phyloP scores from a whole-genome alignment of 2,329 filamentous ascomycete species.

The Diplocarpon mali region DNA sequence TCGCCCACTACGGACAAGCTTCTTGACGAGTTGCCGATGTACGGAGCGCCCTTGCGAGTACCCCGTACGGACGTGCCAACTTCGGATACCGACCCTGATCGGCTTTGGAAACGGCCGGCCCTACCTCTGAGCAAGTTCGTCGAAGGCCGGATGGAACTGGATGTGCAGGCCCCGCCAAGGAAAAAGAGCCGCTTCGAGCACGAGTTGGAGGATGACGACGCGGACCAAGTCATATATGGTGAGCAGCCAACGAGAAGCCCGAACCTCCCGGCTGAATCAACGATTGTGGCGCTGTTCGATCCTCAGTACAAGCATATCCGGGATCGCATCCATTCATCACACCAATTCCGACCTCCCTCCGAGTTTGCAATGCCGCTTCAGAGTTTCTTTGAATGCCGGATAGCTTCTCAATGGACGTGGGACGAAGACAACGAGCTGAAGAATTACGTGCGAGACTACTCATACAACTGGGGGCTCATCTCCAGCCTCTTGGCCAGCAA shows the following conservation, averaged over 20 bases:
- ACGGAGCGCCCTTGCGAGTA: constrained; percentile 51
- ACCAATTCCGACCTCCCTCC: constrained; percentile 86
- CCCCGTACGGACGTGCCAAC: constrained; percentile 45
- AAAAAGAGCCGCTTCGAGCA: constrained; percentile 82
- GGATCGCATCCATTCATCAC: constrained; percentile 79
- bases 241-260: constrained; percentile 21
- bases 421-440: constrained; percentile 86
- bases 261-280: constrained; percentile 55
- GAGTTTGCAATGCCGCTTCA: constrained; percentile 86
- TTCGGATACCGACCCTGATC: constrained; percentile 54
- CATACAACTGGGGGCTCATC: constrained; percentile 96
- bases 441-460: constrained; percentile 76
- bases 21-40: constrained; percentile 71
- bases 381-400: constrained; percentile 79
- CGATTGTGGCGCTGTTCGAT: constrained; percentile 76
- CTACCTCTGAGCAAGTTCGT: constrained; percentile 81
- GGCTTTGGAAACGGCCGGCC: constrained; percentile 63
- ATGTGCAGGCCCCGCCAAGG: constrained; percentile 50
- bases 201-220: constrained; percentile 57
- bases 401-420: constrained; percentile 82
- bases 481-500: constrained; percentile 65
- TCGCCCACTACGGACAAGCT: constrained; percentile 68
- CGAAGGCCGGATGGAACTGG: constrained; percentile 65
- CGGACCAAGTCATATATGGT: constrained; percentile 35
- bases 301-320: constrained; percentile 82